Evolutionary conservation across 2,329 filamentous ascomycete genomes (phyloP), one percentile per base, ranked within the genome.

Genomic region (Laburnicola sp.): DNA sequence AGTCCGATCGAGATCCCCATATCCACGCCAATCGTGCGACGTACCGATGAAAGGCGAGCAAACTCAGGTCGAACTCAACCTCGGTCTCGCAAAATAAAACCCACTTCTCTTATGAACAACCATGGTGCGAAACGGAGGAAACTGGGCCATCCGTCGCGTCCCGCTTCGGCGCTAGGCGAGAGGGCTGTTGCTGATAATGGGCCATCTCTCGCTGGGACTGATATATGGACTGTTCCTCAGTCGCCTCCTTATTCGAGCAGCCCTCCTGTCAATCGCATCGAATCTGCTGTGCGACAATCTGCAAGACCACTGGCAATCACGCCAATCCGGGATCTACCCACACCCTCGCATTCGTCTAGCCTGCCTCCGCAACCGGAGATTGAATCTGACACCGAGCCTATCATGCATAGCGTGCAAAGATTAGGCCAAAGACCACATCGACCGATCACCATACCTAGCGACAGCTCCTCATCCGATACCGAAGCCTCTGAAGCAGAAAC

Each of bases 231-330:
- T 2, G 58, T 75, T n/a, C 75, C 75, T 7, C 68, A 71, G n/a
- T 77, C 76, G 7, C 76, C 76, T 28, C 74, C 75, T 11, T 58
- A 66, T 37, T 72, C 69, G 3, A 68, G 68, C 39, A 72, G 66
- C 43, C 69, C 66, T 37, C 55, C 45, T 11, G 21, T 46, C 5
- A 50, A 58, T 31, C 51, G 49, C 4, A 42, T 38, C 9, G 38
- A 27, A 11, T 56, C 57, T 28, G 37, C 34, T 30, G 43, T 47
- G n/a, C 55, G 49, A 26, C 16, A 36, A 16, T 11, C 35, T n/a
- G 41, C 31, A 11, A 53, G 48, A 11, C 39, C 48, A 31, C 16
- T 44, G 25, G 41, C 40, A 3, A 51, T n/a, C 4, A 54, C 46
- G 2, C 53, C 58, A 32, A 34, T 52, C 4, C 53, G 57, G n/a